Evolutionary conservation across 768 basidiomycete genomes (phyloP).

Genomic region (Gyrodon lividus): DNA sequence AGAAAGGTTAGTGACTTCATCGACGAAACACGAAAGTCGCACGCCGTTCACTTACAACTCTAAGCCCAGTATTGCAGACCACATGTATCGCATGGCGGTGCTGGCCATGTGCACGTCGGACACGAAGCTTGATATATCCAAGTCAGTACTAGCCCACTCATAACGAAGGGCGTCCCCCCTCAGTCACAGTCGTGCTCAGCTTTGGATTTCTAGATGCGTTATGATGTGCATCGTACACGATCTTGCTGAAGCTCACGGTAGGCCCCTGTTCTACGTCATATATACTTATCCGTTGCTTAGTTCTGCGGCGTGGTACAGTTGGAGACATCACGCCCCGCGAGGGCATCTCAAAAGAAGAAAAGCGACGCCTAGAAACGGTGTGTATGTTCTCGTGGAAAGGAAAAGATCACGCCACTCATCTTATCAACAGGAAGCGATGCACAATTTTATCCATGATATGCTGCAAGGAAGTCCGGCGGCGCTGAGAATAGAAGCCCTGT

Average conservation of each 20-base stretch:
- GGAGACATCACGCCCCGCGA: constrained; percentile 94
- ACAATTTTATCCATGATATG: constrained; percentile 87
- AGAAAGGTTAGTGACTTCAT: constrained; percentile 79
- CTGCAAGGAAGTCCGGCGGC: constrained; percentile 73
- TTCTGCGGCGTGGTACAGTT: constrained; percentile 42
- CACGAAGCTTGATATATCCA: constrained; percentile 64
- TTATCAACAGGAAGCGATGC: constrained; percentile 73
- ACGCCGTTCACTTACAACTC: neutral
- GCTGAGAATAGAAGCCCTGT: constrained; percentile 63
- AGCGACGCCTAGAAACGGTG: constrained; percentile 72
- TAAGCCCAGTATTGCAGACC: constrained; percentile 76
- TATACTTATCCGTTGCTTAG: neutral
- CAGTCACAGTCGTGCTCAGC: neutral
- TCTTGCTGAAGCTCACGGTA: constrained; percentile 92
- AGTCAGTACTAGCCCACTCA: constrained; percentile 49
- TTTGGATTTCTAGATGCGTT: constrained; percentile 53
- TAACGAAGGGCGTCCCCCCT: neutral
- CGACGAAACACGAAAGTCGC: neutral
- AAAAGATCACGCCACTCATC: neutral
- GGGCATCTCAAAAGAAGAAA: constrained; percentile 79
- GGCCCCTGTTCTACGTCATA: neutral
- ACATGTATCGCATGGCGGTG: constrained; percentile 98
- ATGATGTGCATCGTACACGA: constrained; percentile 94
- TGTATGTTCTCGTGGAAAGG: constrained; percentile 18
- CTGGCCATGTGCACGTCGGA: constrained; percentile 87